Percentiles rank a stretch among this genome's conserved stretches.
Conservation (phyloP, 306 rosid species). For the Glycine soja region DNA sequence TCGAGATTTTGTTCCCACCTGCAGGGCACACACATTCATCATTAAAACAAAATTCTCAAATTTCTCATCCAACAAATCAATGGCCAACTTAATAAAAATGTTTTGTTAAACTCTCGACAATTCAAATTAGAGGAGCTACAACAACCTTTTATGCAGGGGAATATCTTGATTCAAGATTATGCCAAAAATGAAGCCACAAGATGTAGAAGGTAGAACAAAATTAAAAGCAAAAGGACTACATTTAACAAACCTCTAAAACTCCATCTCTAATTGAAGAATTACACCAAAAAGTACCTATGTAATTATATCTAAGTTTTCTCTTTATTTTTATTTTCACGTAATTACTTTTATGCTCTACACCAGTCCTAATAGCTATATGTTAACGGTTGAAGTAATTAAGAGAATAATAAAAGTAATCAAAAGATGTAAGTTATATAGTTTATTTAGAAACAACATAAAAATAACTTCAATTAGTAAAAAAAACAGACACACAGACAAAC, state of each 20-base stretch:
- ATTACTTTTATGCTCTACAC: background rate
- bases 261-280: no score
- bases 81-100: background rate
- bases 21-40: constrained; percentile 48
- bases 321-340: background rate
- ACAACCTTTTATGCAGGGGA: no score
- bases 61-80: constrained; percentile 14
- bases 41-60: background rate
- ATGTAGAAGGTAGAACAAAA: no score
- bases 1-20: constrained; percentile 92
- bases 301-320: background rate
- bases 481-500: background rate
- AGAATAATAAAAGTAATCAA: no score
- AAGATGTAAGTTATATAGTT: constrained; percentile 11
- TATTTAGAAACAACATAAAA: background rate
- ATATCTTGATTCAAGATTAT: no score
- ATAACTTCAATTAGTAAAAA: constrained; percentile 1
- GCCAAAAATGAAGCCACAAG: no score
- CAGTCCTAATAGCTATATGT: background rate
- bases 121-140: background rate
- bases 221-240: no score
- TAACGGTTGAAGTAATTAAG: background rate
- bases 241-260: no score
- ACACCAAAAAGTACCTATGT: background rate
- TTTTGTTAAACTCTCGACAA: background rate